Evolutionary conservation across 208 protist genomes (phyloP), one percentile per base, ranked within the genome.

Genomic region (Dictyostelium gargantuum): DNA sequence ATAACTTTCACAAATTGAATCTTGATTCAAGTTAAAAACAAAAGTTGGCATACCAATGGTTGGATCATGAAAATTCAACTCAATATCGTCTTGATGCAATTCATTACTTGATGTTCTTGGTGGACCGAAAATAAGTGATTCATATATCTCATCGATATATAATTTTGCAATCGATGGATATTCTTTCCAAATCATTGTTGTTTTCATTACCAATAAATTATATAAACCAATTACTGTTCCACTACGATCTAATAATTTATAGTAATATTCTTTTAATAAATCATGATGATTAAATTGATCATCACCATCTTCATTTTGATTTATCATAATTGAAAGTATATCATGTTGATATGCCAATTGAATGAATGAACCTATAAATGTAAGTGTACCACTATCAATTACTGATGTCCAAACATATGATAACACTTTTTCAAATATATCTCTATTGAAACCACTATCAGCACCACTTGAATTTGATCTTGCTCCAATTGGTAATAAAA

Each of bases 71-170:
- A 58, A 44, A 4, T 23, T 2, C 32, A 77, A 9, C 29, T 77
- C 72, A 9, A 48, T 23, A 38, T 63, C 35, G n/a, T 89, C 82
- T 40, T 68, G 61, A 42, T 52, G 35, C 38, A 89, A 32, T 42
- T 70, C 63, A 42, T 70, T 70, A 26, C 32, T 13, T 13, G 13
- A 3, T 40, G 32, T 23, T 70, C 63, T 70, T 23, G 17, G 6
- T 35, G 82, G 82, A n/a, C 82, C 82, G 61, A 56, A 68, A 21
- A 89, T 23, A 32, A 89, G 13, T 17, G 70, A 48, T 38, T 79
- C 48, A 48, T 48, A 77, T 0, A 89, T 89, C 40, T 89, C 82
- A 42, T 89, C 82, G 19, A 79, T 48, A 19, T 89, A 89, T 8
- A 35, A 9, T 13, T 38, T 44, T 13, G 68, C 29, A 79, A 89